These are phyloP conservation scores for Microsporum audouinii DNA, from an alignment of 2,329 filamentous ascomycete genomes.

Conservation along the genomic window DNA sequence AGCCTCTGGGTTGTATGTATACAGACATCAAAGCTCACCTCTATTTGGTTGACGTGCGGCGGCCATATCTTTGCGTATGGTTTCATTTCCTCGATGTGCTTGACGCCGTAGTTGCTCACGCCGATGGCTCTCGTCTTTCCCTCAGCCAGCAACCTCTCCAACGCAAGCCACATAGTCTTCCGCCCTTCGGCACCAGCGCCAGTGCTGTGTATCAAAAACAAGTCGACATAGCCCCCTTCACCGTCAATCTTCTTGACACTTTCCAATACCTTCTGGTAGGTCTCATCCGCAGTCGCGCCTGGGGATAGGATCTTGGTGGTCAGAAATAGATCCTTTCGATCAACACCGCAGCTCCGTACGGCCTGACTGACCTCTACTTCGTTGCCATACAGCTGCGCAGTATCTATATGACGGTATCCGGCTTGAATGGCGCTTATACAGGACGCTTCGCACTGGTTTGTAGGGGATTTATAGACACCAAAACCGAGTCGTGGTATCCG, in stretches of 20 bases:
- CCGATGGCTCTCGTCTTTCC: constrained; percentile 56
- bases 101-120: constrained; percentile 59
- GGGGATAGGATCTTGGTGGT: constrained; percentile 58
- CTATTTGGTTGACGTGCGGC: constrained; percentile 63
- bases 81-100: constrained; percentile 58
- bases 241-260: constrained; percentile 53
- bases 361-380: constrained; percentile 56
- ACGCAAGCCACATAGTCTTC: constrained; percentile 53
- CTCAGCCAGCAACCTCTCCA: constrained; percentile 51
- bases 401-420: constrained; percentile 40
- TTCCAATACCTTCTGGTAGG: constrained; percentile 48
- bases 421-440: constrained; percentile 45
- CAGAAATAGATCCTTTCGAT: constrained; percentile 41
- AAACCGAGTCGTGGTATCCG: constrained; percentile 58
- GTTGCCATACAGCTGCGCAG: constrained; percentile 59
- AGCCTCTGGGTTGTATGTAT: not conserved
- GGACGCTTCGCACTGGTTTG: constrained; percentile 45
- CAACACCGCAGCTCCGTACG: constrained; percentile 45
- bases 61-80: constrained; percentile 54
- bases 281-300: constrained; percentile 44
- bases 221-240: constrained; percentile 52
- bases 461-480: constrained; percentile 54
- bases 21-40: constrained; percentile 38
- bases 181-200: constrained; percentile 44
- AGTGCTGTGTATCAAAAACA: constrained; percentile 59